phyloP scores from a whole-genome alignment of 2,329 filamentous ascomycete genomes.

The Scytalidium sp. region DNA sequence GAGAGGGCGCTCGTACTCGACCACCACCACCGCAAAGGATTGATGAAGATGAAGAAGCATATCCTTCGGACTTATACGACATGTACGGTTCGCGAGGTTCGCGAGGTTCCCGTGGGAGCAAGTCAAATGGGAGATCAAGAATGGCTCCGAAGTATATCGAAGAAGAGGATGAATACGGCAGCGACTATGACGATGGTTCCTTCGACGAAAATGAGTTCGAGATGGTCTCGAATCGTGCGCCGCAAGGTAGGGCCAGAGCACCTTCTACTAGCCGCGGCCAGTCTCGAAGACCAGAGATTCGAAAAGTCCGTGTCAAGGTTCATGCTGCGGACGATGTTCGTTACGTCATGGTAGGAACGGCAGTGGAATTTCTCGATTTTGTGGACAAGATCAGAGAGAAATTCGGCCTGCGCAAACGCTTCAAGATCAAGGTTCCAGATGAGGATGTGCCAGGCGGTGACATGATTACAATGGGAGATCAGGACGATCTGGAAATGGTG shows the following conservation, averaged over 20 bases:
- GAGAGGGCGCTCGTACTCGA: slow-evolving; percentile 25
- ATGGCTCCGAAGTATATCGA: slow-evolving; percentile 66
- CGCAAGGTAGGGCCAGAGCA: slow-evolving; percentile 34
- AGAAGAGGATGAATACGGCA: slow-evolving; percentile 76
- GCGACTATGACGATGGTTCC: slow-evolving; percentile 66
- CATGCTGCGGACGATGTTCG: slow-evolving; percentile 80
- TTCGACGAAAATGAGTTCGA: slow-evolving; percentile 79
- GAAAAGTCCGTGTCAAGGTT: slow-evolving; percentile 86
- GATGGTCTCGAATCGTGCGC: slow-evolving; percentile 61
- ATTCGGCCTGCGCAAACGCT: slow-evolving; percentile 71
- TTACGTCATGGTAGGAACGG: slow-evolving; percentile 80
- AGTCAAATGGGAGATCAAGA: slow-evolving; percentile 33
- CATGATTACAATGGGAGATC: slow-evolving; percentile 96
- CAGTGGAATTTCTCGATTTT: slow-evolving; percentile 73
- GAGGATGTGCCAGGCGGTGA: slow-evolving; percentile 76
- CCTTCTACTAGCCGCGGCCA: slow-evolving; percentile 40
- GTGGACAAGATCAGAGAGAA: slow-evolving; percentile 80
- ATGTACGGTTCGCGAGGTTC: slow-evolving; percentile 53
- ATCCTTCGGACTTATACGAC: slow-evolving; percentile 60
- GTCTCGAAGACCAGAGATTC: slow-evolving; percentile 63
- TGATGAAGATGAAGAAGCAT: slow-evolving; percentile 48
- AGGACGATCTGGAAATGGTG: slow-evolving; percentile 92
- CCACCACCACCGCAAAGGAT: slow-evolving; percentile 19
- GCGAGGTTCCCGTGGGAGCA: slow-evolving; percentile 34
- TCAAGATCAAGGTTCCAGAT: slow-evolving; percentile 87